Percentiles rank a stretch among this genome's conserved stretches.
Conservation (phyloP, 2,329 filamentous ascomycete species). For the Colletotrichum tofieldiae region DNA sequence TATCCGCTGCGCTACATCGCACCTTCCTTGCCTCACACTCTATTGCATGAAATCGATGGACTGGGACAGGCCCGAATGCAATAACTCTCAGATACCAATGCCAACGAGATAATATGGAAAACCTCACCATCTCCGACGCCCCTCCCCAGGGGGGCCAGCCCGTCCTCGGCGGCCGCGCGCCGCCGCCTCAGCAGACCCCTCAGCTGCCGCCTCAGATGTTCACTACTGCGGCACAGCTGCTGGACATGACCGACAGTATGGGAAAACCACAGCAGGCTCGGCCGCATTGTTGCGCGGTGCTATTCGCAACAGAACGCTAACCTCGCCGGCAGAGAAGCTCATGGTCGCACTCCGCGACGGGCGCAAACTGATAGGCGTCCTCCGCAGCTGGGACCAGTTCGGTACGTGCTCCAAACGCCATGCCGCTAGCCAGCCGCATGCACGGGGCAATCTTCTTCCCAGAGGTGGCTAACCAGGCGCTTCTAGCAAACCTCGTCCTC, state of each 20-base stretch:
- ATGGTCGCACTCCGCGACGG: slow-evolving; percentile 93
- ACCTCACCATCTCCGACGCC: slow-evolving; percentile 66
- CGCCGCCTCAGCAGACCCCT: slow-evolving; percentile 58
- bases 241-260: slow-evolving; percentile 98
- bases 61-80: slow-evolving; percentile 38
- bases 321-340: slow-evolving; percentile 82
- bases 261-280: slow-evolving; percentile 47
- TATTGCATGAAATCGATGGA: slow-evolving; percentile 39
- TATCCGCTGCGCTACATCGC: slow-evolving; percentile 6
- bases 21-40: slow-evolving; percentile 1
- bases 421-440: slow-evolving; percentile 34
- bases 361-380: slow-evolving; percentile 91
- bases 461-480: neutral
- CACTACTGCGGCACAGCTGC: slow-evolving; percentile 93
- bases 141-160: slow-evolving; percentile 57
- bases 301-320: slow-evolving; percentile 27
- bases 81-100: slow-evolving; percentile 41
- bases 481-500: slow-evolving; percentile 89
- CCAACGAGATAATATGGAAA: slow-evolving; percentile 63
- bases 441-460: neutral
- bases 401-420: slow-evolving; percentile 71
- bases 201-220: slow-evolving; percentile 97
- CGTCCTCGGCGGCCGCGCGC: slow-evolving; percentile 50
- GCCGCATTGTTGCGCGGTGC: slow-evolving; percentile 10
- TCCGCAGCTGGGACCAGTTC: slow-evolving; percentile 98